phyloP scores from a whole-genome alignment of 805 yeast species.

The Metschnikowia baotianmanensis region DNA sequence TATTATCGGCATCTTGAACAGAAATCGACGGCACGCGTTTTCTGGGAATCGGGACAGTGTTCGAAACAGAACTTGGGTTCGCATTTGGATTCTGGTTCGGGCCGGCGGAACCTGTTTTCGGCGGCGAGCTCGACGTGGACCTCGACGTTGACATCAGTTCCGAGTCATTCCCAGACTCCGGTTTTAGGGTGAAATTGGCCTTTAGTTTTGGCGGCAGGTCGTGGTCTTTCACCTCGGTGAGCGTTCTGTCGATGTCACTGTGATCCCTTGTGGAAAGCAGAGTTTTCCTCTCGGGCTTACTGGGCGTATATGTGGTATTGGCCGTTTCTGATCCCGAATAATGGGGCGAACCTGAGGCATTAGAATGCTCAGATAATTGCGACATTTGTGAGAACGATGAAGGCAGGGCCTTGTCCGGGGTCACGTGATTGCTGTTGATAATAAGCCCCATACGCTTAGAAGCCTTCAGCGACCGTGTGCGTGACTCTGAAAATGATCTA shows the following conservation, averaged over 20 bases:
- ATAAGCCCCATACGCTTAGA: constrained; percentile 77
- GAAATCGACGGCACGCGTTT: too few relatives aligned
- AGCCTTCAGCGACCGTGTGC: constrained; percentile 54
- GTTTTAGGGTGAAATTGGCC: not conserved
- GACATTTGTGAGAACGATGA: too few relatives aligned
- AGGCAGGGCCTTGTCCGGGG: constrained; percentile 11
- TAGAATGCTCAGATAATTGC: too few relatives aligned
- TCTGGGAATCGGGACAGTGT: too few relatives aligned
- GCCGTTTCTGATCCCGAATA: too few relatives aligned
- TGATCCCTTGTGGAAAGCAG: constrained; percentile 12
- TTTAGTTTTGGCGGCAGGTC: not conserved
- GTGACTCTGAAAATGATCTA: constrained; percentile 35
- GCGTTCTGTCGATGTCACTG: not conserved
- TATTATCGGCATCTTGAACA: not conserved
- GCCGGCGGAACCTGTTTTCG: not conserved
- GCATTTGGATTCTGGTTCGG: too few relatives aligned
- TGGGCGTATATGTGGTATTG: constrained; percentile 12
- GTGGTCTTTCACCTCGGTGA: not conserved
- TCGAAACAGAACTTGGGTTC: too few relatives aligned
- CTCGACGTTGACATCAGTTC: too few relatives aligned
- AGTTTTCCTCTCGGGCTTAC: constrained; percentile 17
- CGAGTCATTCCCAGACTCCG: too few relatives aligned
- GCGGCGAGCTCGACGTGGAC: not conserved
- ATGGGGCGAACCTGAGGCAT: too few relatives aligned
- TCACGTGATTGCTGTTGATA: constrained; percentile 38